Conservation (phyloP, 2,329 filamentous ascomycete genomes). For the Neofusicoccum sp. region DNA sequence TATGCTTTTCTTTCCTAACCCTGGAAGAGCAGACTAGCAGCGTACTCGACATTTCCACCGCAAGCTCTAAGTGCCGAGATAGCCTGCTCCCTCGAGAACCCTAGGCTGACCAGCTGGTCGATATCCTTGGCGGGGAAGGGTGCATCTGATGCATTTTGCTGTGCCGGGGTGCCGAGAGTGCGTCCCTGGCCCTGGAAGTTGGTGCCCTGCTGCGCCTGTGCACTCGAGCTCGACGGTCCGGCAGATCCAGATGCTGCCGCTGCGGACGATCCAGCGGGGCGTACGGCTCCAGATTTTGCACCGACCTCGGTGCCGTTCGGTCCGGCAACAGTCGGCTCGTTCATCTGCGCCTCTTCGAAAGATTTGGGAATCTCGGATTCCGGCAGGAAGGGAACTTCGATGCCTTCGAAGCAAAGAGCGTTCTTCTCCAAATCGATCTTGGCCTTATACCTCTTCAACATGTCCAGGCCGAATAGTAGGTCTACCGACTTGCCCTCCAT, state of each 20-base stretch:
- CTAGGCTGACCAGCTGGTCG: slow-evolving; percentile 74
- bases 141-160: slow-evolving; percentile 23
- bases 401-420: slow-evolving; percentile 82
- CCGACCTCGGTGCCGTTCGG: slow-evolving; percentile 90
- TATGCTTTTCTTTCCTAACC: background rate
- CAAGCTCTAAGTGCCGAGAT: slow-evolving; percentile 80
- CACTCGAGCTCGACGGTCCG: slow-evolving; percentile 14
- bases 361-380: slow-evolving; percentile 94
- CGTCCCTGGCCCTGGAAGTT: slow-evolving; percentile 37
- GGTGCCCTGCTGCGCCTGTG: background rate
- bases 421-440: slow-evolving; percentile 85
- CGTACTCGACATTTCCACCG: slow-evolving; percentile 82
- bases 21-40: slow-evolving; percentile 75
- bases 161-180: slow-evolving; percentile 29
- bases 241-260: slow-evolving; percentile 26
- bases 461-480: slow-evolving; percentile 88
- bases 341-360: slow-evolving; percentile 68
- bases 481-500: slow-evolving; percentile 99
- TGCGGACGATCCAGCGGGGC: slow-evolving; percentile 49
- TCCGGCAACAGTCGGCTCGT: slow-evolving; percentile 83
- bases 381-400: slow-evolving; percentile 85
- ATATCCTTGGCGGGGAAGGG: slow-evolving; percentile 67
- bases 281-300: slow-evolving; percentile 76
- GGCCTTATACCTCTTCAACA: slow-evolving; percentile 95
- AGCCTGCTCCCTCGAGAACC: slow-evolving; percentile 75